Evolutionary conservation across 2,329 filamentous ascomycete genomes (phyloP), one percentile per base, ranked within the genome.

Genomic region (Ceratocystis albifundus): DNA sequence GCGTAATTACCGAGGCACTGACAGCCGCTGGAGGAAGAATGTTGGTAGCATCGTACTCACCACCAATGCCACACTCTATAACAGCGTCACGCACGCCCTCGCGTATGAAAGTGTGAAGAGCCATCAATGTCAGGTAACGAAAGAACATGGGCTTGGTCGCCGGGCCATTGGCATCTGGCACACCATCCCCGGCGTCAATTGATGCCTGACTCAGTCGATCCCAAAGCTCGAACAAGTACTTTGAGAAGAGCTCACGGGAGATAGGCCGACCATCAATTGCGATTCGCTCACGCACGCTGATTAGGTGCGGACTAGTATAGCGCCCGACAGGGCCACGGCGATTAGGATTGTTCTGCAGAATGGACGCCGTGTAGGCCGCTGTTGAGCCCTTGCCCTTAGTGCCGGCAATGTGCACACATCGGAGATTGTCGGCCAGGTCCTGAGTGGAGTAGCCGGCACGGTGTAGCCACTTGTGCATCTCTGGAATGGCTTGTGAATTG

Each of bases 321-420:
- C 91, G 84, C 48, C 91, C 91, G 30, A 94, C 75, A 74, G 46
- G 63, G 75, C 68, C 69, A 76, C 67, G 69, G 75, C 69, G 68
- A 70, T 62, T 62, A 73, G 65, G 71, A 63, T 65, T 75, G 67
- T 71, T 78, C 2, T 80, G 77, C n/a, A 96, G 79, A 69, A 96
- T 89, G 1, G 86, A 86, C 15, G 90, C 90, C 22, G 90, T 83
- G 74, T 92, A 93, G 8, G 92, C 88, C 70, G 88, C 90, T 0
- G 90, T 91, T 1, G 89, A 94, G 50, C 92, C 92, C 75, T 96
- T 97, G 68, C 93, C 93, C 75, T 96, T 97, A 3, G 92, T 96
- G 12, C 93, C 93, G 0, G 93, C 89, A 59, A 97, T 85, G 74
- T 97, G 93, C 68, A 97, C 84, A 70, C 80, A 81, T 17, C 75